Evolutionary conservation across 805 yeast genomes (phyloP).

Genomic region (Wickerhamiella parazyma): DNA sequence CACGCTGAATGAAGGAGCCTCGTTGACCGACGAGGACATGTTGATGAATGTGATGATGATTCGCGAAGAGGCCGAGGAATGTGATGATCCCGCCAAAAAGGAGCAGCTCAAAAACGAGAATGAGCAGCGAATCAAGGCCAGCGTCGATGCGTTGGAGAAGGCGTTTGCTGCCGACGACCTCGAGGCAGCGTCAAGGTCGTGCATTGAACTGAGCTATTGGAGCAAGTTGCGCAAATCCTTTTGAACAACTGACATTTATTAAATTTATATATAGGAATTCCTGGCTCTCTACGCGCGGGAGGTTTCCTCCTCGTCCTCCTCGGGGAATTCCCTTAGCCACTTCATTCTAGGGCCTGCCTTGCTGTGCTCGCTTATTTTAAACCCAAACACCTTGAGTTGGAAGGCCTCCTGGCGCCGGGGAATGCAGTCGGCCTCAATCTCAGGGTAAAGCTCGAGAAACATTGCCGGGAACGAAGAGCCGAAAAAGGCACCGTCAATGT

Average conservation of each 20-base stretch:
- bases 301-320: slow-evolving; percentile 35
- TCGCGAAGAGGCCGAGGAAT: slow-evolving; percentile 68
- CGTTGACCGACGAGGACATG: slow-evolving; percentile 36
- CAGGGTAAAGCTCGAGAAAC: slow-evolving; percentile 83
- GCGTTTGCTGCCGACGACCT: slow-evolving; percentile 38
- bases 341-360: slow-evolving; percentile 86
- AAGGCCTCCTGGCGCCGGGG: slow-evolving; percentile 37
- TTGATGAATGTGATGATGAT: slow-evolving; percentile 70
- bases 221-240: slow-evolving; percentile 58
- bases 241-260: background rate
- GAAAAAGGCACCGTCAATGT: slow-evolving; percentile 92
- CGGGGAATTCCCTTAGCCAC: slow-evolving; percentile 80
- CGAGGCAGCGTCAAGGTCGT: slow-evolving; percentile 47
- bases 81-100: slow-evolving; percentile 45
- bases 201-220: slow-evolving; percentile 75
- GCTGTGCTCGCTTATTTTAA: slow-evolving; percentile 60
- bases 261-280: background rate
- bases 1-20: slow-evolving; percentile 33
- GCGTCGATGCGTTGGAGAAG: slow-evolving; percentile 34
- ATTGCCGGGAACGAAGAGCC: slow-evolving; percentile 94
- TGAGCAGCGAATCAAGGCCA: slow-evolving; percentile 36
- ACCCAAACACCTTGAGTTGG: slow-evolving; percentile 77
- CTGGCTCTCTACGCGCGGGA: slow-evolving; percentile 4
- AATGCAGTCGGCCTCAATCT: slow-evolving; percentile 62
- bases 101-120: slow-evolving; percentile 41